These are phyloP conservation scores for Phyllosticta citrichinensis DNA, from an alignment of 2,329 filamentous ascomycete genomes.

Conservation along the genomic window DNA sequence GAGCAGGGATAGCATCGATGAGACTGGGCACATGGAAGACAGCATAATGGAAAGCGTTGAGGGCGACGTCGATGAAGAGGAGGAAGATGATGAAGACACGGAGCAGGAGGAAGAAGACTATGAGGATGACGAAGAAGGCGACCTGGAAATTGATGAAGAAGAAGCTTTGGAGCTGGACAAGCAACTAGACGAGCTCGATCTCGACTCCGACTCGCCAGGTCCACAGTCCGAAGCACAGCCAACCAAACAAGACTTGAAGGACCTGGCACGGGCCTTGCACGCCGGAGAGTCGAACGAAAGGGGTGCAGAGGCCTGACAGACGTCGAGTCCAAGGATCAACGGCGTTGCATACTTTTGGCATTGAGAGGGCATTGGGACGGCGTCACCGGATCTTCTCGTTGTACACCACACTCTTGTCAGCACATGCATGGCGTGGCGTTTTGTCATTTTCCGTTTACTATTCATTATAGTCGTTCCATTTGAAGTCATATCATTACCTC, in stretches of 20 bases:
- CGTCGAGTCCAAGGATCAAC: neutral
- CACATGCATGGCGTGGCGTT: neutral
- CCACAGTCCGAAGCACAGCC: neutral
- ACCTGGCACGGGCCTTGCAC: neutral
- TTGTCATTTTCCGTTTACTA: neutral
- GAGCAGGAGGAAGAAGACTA: slow-evolving; percentile 18
- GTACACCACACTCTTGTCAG: neutral
- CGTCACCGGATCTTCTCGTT: neutral
- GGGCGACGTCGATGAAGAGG: slow-evolving; percentile 18
- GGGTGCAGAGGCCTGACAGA: neutral
- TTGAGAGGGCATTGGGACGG: neutral
- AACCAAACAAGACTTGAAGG: neutral
- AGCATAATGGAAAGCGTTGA: slow-evolving; percentile 44
- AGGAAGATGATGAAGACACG: slow-evolving; percentile 17
- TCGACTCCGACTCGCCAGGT: slow-evolving; percentile 4
- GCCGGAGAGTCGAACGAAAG: neutral
- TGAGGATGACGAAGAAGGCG: slow-evolving; percentile 18
- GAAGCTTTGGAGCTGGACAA: slow-evolving; percentile 8
- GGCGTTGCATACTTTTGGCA: neutral
- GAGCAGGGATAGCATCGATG: slow-evolving; percentile 41
- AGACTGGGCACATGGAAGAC: slow-evolving; percentile 32
- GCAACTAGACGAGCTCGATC: slow-evolving; percentile 7
- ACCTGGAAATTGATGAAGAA: slow-evolving; percentile 11
- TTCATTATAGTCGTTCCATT: neutral
- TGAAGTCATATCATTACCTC: neutral